Percentiles rank a stretch among this genome's conserved stretches.
Conservation (phyloP, 495 filamentous ascomycete genomes). For the Hamigera avellanea region DNA sequence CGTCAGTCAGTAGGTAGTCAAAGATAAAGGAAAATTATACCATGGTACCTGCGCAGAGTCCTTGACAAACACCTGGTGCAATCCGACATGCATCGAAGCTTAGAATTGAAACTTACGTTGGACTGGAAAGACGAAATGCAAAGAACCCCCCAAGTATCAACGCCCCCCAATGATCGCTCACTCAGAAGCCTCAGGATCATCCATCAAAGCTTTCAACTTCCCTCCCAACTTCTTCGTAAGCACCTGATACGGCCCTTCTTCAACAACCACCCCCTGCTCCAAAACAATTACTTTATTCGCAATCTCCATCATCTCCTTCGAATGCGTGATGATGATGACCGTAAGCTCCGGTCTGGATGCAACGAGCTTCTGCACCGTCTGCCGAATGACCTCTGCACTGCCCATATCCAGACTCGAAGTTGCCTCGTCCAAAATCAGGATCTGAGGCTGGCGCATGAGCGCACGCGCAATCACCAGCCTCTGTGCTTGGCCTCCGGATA, state of each 20-base stretch:
- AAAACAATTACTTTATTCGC: conserved; percentile 61
- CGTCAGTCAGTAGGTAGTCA: too few relatives aligned
- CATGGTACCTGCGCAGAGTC: too few relatives aligned
- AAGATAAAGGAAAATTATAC: too few relatives aligned
- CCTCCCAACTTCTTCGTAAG: conserved; percentile 30
- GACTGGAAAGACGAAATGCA: too few relatives aligned
- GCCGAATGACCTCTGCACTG: conserved; percentile 54
- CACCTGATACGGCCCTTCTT: conserved; percentile 49
- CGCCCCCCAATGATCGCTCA: not conserved
- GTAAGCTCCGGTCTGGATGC: conserved; percentile 24
- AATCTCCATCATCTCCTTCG: conserved; percentile 70
- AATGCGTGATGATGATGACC: conserved; percentile 66
- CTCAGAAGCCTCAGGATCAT: conserved; percentile 5
- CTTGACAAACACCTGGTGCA: too few relatives aligned
- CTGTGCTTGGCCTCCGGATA: conserved; percentile 82
- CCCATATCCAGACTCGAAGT: conserved; percentile 69
- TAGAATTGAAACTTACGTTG: too few relatives aligned
- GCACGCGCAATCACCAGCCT: conserved; percentile 74
- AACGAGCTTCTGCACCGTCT: conserved; percentile 42
- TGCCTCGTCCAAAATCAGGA: conserved; percentile 81
- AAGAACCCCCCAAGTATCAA: too few relatives aligned
- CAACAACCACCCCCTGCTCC: conserved; percentile 54
- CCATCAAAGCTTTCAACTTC: conserved; percentile 25
- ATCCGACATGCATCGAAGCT: too few relatives aligned
- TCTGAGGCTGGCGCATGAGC: conserved; percentile 51